Base-by-base conservation (phyloP, 192 early-diverging fungal species). In the Backusella westeae region DNA sequence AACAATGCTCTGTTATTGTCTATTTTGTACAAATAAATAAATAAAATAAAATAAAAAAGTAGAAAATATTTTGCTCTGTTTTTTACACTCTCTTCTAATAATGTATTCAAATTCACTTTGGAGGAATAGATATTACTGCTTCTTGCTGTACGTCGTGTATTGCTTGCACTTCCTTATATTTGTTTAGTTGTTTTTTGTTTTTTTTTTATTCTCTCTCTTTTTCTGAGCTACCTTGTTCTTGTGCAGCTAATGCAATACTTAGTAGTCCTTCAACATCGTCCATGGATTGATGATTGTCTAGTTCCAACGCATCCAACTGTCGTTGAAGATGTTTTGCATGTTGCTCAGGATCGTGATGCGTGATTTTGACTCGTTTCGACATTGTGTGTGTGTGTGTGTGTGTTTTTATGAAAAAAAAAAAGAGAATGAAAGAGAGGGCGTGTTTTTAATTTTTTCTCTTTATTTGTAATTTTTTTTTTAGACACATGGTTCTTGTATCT, bases 271-370 rank as follows among this genome's bases (percentile, higher is more conserved):
- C 87, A 32, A 83, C 80, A 67, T 88, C 87, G 36, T 86, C 81
- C 29, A 88, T 70, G 3, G 87, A 80, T 12, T 85, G 83, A 80
- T 82, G 84, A 77, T 88, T 88, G 68, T 88, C 87, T 74, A 78
- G 81, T 59, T 88, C 87, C 5, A 88, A 77, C 19, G 87, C 86
- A 46, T 86, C 87, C 8, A 88, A 78, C 63, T 86, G 87, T 63
- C 85, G 74, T 74, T 72, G 67, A 7, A 86, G 39, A 32, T 88
- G 83, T 1, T 78, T 78, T 75, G 76, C 67, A 21, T 83, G 82
- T 39, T 67, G 78, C 53, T 77, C 78, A n/a, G 74, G 71, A 77
- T 83, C 76, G 26, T 42, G 56, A 59, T 21, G 68, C 32, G 4
- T 65, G 10, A 42, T 38, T 34, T 63, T 35, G 8, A 39, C 6